Conservation (phyloP, 2,329 filamentous ascomycete genomes). For the Cladosporium velox region DNA sequence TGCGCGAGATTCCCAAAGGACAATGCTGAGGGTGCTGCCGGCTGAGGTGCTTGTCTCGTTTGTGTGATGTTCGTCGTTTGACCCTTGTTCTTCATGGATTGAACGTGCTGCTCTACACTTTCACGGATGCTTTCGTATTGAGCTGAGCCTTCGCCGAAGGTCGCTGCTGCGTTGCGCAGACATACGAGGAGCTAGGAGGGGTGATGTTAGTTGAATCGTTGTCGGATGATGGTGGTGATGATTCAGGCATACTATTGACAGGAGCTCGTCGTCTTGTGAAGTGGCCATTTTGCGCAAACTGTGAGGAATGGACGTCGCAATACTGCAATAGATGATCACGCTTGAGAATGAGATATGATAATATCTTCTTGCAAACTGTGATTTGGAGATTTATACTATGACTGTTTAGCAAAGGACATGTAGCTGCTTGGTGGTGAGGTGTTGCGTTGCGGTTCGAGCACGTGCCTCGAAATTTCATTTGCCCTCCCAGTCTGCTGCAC, state of each 20-base stretch:
- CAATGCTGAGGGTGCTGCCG: background rate
- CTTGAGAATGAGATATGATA: background rate
- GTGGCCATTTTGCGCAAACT: constrained; percentile 4
- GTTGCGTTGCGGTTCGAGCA: background rate
- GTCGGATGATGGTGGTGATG: too few species aligned
- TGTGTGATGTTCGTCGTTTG: constrained; percentile 17
- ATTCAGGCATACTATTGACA: constrained; percentile 25
- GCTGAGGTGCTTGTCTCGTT: background rate
- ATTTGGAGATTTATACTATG: background rate
- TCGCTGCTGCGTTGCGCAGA: constrained; percentile 39
- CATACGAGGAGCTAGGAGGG: constrained; percentile 37
- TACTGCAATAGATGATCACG: background rate
- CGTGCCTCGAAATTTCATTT: constrained; percentile 9
- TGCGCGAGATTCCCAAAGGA: constrained; percentile 3
- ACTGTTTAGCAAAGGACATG: background rate
- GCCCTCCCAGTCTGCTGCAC: background rate
- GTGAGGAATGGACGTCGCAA: background rate
- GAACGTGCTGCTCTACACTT: constrained; percentile 37
- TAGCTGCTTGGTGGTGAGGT: background rate
- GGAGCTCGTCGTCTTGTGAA: constrained; percentile 34
- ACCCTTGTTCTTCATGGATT: constrained; percentile 30
- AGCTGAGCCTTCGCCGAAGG: constrained; percentile 38
- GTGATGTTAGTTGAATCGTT: background rate
- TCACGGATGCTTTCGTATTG: constrained; percentile 35
- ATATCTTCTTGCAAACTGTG: background rate